Conservation (phyloP, 116 monocot species). For the Posidonia oceanica region DNA sequence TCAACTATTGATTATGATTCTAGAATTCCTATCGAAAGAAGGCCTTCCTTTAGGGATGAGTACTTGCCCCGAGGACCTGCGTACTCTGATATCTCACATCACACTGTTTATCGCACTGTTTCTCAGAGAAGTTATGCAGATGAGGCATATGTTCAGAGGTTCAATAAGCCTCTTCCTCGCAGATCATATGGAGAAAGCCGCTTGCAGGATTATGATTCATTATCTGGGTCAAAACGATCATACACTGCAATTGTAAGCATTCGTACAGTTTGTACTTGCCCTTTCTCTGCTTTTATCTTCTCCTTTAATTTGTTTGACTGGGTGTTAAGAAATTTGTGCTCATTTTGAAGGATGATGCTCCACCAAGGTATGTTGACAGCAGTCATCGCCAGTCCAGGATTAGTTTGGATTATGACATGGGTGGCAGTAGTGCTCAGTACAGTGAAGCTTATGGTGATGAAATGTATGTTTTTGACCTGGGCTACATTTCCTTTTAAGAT, state of each 20-base stretch:
- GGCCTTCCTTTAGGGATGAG: conserved; percentile 54
- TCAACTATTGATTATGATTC: conserved; percentile 45
- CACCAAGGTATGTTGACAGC: conserved; percentile 61
- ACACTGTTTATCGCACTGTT: conserved; percentile 34
- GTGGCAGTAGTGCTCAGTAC: conserved; percentile 39
- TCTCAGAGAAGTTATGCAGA: conserved; percentile 54
- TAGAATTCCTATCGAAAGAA: conserved; percentile 47
- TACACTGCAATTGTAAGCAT: conserved; percentile 59
- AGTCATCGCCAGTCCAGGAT: conserved; percentile 52
- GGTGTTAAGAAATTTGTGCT: too few species aligned
- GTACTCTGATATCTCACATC: conserved; percentile 48
- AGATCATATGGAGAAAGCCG: conserved; percentile 54
- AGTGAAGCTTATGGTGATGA: conserved; percentile 52
- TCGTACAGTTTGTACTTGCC: not conserved
- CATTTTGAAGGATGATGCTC: conserved; percentile 53
- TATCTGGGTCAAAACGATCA: conserved; percentile 73
- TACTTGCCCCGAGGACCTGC: conserved; percentile 49
- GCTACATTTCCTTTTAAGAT: not conserved
- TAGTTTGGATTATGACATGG: conserved; percentile 64
- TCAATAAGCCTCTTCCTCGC: conserved; percentile 45
- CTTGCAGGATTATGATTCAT: conserved; percentile 58
- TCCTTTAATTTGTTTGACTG: too few species aligned
- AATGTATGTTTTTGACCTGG: conserved; percentile 23
- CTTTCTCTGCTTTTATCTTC: conserved; percentile 1
- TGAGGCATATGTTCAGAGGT: conserved; percentile 58